These are phyloP conservation scores for Sporothrix pseudoabietina DNA, from an alignment of 2,329 filamentous ascomycete species.

Conservation along the genomic window DNA sequence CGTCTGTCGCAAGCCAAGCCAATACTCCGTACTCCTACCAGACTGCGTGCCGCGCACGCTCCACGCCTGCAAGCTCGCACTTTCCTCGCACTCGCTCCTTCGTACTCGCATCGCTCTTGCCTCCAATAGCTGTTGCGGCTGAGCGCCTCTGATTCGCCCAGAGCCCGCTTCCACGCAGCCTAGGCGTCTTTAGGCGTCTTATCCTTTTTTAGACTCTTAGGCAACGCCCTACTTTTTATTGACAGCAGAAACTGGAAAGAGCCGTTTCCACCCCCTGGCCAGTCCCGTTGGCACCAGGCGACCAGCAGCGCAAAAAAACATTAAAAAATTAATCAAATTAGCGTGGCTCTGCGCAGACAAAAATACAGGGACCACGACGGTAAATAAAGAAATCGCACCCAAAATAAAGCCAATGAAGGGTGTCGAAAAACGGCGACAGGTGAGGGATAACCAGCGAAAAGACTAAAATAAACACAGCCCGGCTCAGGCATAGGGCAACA, in stretches of 20 bases:
- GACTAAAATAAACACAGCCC: constrained; percentile 28
- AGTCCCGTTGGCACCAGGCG: constrained; percentile 14
- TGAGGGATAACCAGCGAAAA: background rate
- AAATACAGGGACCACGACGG: constrained; percentile 17
- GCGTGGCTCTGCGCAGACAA: background rate
- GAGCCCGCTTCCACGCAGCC: background rate
- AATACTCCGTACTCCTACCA: too few relatives aligned
- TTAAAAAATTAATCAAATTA: constrained; percentile 21
- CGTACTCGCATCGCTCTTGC: constrained; percentile 1
- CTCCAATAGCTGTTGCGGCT: constrained; percentile 5
- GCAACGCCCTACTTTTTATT: constrained; percentile 9
- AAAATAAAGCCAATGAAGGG: background rate
- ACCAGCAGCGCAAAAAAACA: background rate
- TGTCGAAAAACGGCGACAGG: background rate
- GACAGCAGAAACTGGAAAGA: background rate
- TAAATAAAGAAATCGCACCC: background rate
- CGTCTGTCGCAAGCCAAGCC: constrained; percentile 1
- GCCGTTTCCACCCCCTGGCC: constrained; percentile 1
- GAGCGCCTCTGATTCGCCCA: constrained; percentile 17
- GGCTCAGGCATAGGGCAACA: constrained; percentile 8
- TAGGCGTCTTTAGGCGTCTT: background rate
- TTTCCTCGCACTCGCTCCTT: background rate
- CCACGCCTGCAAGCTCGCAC: background rate
- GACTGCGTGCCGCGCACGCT: background rate
- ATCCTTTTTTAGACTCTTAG: background rate